Percentiles rank a stretch among this genome's conserved stretches.
phyloP scores from a whole-genome alignment of 768 basidiomycete species.

The Trametes meyenii region DNA sequence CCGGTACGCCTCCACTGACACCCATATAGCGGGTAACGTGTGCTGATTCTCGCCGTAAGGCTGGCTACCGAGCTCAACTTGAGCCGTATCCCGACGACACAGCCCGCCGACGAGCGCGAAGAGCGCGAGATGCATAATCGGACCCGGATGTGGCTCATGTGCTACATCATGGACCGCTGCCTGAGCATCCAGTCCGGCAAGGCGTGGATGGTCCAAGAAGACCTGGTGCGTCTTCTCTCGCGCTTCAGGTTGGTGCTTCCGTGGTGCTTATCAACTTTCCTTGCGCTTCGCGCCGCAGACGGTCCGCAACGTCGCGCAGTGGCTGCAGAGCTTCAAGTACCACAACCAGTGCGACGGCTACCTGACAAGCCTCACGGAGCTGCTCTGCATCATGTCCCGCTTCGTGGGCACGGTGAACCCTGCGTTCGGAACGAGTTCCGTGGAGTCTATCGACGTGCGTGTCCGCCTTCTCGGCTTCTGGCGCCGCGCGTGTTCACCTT shows the following conservation, averaged over 20 bases:
- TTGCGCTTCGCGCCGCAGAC: constrained; percentile 43
- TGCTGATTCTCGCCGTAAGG: constrained; percentile 35
- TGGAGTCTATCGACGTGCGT: constrained; percentile 21
- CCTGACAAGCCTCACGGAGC: constrained; percentile 35
- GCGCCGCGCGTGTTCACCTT: constrained; percentile 3
- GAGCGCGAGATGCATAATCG: constrained; percentile 71
- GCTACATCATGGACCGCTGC: constrained; percentile 75
- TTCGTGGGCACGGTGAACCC: constrained; percentile 32
- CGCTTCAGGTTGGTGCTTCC: constrained; percentile 33
- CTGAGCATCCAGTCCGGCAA: constrained; percentile 79
- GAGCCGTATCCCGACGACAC: constrained; percentile 50
- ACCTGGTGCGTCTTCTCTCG: constrained; percentile 56
- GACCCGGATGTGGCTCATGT: constrained; percentile 74
- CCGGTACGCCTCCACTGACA: constrained; percentile 40
- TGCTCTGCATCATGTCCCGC: constrained; percentile 35
- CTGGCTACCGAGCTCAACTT: constrained; percentile 76
- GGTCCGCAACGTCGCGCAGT: constrained; percentile 28
- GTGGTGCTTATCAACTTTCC: constrained; percentile 26
- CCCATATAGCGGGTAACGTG: background rate
- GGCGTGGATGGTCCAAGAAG: constrained; percentile 62
- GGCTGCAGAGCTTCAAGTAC: constrained; percentile 31
- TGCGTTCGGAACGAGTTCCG: constrained; percentile 22
- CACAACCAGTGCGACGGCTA: constrained; percentile 33
- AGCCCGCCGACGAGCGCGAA: constrained; percentile 50
- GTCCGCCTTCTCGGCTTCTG: background rate